A percentile compares a stretch with the other conserved stretches of the same genome.
phyloP scores from a whole-genome alignment of 192 early-diverging fungal species.

The Gamsiella multidivaricata region DNA sequence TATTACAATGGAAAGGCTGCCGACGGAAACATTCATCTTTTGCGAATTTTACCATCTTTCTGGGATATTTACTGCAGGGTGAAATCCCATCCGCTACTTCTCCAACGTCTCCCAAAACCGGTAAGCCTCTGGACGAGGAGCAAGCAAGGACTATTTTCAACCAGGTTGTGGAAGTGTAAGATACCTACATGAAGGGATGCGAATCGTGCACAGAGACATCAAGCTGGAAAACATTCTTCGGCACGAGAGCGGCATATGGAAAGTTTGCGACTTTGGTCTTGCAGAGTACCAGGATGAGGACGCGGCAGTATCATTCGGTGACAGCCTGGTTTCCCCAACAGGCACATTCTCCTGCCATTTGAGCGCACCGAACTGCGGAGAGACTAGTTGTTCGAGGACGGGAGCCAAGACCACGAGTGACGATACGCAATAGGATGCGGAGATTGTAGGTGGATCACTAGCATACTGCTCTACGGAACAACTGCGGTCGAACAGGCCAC shows the following conservation, averaged over 20 bases:
- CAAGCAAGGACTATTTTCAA: slow-evolving; percentile 70
- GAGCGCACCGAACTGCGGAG: background rate
- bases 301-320: slow-evolving; percentile 52
- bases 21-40: slow-evolving; percentile 77
- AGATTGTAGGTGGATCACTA: slow-evolving; percentile 66
- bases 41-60: slow-evolving; percentile 77
- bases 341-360: background rate
- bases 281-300: slow-evolving; percentile 66
- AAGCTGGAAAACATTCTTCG: slow-evolving; percentile 93
- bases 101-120: background rate
- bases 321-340: slow-evolving; percentile 20
- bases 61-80: too few relatives aligned
- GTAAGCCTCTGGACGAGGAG: slow-evolving; percentile 60
- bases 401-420: background rate
- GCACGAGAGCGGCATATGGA: slow-evolving; percentile 69
- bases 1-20: slow-evolving; percentile 73
- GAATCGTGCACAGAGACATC: slow-evolving; percentile 88
- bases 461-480: slow-evolving; percentile 83
- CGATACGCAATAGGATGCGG: background rate
- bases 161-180: slow-evolving; percentile 78
- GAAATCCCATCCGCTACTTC: background rate
- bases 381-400: background rate
- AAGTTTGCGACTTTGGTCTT: slow-evolving; percentile 93
- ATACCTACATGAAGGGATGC: slow-evolving; percentile 83
- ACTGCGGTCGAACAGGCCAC: slow-evolving; percentile 56